Percentiles rank a stretch among this genome's conserved stretches.
phyloP scores from a whole-genome alignment of 2,329 filamentous ascomycete species.

The Ophiobolus disseminans region DNA sequence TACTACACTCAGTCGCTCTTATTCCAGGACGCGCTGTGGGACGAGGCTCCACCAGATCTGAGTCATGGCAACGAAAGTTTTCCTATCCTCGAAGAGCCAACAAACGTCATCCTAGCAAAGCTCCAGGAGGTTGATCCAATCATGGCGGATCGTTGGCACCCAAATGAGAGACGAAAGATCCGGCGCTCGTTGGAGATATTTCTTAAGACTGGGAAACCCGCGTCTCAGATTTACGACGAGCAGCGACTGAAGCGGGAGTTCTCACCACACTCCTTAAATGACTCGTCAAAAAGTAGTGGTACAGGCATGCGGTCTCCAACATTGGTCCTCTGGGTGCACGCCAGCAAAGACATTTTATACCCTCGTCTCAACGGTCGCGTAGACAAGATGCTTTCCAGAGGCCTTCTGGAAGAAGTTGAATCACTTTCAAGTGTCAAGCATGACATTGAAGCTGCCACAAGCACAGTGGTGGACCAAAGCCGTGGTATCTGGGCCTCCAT shows the following conservation, averaged over 20 bases:
- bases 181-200: conserved; percentile 88
- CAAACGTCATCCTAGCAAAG: conserved; percentile 74
- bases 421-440: conserved; percentile 59
- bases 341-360: conserved; percentile 71
- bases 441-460: conserved; percentile 53
- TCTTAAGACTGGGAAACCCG: conserved; percentile 78
- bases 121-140: conserved; percentile 82
- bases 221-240: conserved; percentile 86
- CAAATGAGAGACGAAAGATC: conserved; percentile 90
- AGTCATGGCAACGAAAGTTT: conserved; percentile 50
- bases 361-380: conserved; percentile 77
- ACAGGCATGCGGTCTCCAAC: conserved; percentile 60
- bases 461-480: conserved; percentile 69
- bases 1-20: conserved; percentile 93
- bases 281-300: background rate
- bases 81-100: conserved; percentile 75
- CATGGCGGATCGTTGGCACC: conserved; percentile 94
- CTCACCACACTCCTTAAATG: conserved; percentile 10
- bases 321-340: conserved; percentile 87
- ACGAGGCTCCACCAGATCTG: conserved; percentile 47
- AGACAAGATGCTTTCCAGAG: conserved; percentile 78
- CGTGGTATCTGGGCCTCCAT: conserved; percentile 97
- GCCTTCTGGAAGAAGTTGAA: conserved; percentile 68
- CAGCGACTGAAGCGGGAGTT: conserved; percentile 59
- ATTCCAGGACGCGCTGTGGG: conserved; percentile 74